A percentile compares a stretch with the other conserved stretches of the same genome.
Conservation (phyloP, 2,329 filamentous ascomycete genomes). For the Cladosporium sp. region DNA sequence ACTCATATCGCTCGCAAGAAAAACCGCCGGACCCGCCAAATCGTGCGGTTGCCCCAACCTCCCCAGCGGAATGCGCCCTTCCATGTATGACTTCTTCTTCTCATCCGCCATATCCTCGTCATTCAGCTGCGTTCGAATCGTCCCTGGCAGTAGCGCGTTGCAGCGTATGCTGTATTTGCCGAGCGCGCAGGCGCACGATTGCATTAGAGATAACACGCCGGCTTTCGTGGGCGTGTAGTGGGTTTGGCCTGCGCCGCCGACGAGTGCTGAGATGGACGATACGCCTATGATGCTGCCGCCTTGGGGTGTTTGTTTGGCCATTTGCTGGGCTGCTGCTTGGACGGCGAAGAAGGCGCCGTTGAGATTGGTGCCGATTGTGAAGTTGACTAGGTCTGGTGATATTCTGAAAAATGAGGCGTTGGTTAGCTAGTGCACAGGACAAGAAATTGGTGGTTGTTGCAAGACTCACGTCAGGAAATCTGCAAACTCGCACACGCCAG, state of each 20-base stretch:
- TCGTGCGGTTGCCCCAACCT: constrained; percentile 68
- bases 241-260: constrained; percentile 71
- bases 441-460: not conserved
- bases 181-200: constrained; percentile 73
- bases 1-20: constrained; percentile 74
- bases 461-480: constrained; percentile 66
- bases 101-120: constrained; percentile 74
- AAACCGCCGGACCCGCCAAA: constrained; percentile 77
- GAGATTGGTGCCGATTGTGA: constrained; percentile 75
- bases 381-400: constrained; percentile 62
- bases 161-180: constrained; percentile 73
- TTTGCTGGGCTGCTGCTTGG: constrained; percentile 79
- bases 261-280: constrained; percentile 67
- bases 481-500: constrained; percentile 81
- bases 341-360: constrained; percentile 83
- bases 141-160: constrained; percentile 79
- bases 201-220: constrained; percentile 74
- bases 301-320: constrained; percentile 53
- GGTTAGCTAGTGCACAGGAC: not conserved
- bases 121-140: constrained; percentile 78
- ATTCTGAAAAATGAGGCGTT: constrained; percentile 45
- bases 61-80: constrained; percentile 73
- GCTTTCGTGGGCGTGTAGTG: constrained; percentile 91
- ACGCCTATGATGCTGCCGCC: constrained; percentile 79
- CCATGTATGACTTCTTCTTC: constrained; percentile 70